A percentile compares a stretch with the other conserved stretches of the same genome.
phyloP scores from a whole-genome alignment of 345 rosid species.

The Anastatica hierochuntica region DNA sequence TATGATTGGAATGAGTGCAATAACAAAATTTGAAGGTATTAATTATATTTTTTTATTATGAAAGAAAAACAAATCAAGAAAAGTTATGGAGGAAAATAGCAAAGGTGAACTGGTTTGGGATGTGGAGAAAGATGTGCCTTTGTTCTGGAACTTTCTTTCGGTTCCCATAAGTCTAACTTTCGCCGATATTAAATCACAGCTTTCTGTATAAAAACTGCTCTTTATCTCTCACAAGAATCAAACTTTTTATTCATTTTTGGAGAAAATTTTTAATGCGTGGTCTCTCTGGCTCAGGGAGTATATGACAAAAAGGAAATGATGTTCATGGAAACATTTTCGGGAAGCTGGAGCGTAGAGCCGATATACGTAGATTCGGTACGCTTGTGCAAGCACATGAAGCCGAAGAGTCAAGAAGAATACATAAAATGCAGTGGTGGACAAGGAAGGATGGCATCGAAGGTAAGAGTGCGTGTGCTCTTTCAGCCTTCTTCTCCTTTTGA shows the following conservation, averaged over 20 bases:
- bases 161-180: neutral
- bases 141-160: neutral
- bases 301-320: slow-evolving; percentile 45
- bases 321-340: slow-evolving; percentile 62
- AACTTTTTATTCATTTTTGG: slow-evolving; percentile 17
- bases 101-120: neutral
- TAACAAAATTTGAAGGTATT: neutral
- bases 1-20: neutral
- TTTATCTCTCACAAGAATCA: too few relatives aligned
- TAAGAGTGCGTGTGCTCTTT: slow-evolving; percentile 55
- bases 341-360: slow-evolving; percentile 61
- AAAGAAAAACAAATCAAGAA: neutral
- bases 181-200: neutral
- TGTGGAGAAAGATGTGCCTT: neutral
- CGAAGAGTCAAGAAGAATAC: slow-evolving; percentile 50
- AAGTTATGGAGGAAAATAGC: neutral
- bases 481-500: slow-evolving; percentile 45
- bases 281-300: too few relatives aligned
- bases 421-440: slow-evolving; percentile 25
- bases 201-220: neutral
- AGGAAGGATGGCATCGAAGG: slow-evolving; percentile 36
- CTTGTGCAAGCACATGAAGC: slow-evolving; percentile 44
- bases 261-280: neutral
- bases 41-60: neutral
- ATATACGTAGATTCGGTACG: slow-evolving; percentile 43